A percentile compares a stretch with the other conserved stretches of the same genome.
Conservation (phyloP, 2,329 filamentous ascomycete genomes). For the Exophiala aquamarina region DNA sequence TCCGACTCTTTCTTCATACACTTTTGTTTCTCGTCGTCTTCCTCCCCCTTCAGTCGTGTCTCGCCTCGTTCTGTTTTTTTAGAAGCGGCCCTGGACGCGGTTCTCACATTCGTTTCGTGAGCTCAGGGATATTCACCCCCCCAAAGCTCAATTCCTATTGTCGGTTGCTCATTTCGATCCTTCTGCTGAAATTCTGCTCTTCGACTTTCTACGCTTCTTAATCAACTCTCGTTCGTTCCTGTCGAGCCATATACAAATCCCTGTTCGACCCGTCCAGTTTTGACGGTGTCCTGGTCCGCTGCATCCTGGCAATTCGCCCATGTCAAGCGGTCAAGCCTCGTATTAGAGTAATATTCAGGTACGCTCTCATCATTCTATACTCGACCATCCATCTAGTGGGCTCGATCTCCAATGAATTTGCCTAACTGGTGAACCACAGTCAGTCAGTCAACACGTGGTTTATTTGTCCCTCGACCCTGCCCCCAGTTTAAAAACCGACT, state of each 20-base stretch:
- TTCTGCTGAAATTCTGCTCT: not conserved
- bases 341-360: too few relatives aligned
- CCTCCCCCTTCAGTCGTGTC: slow-evolving; percentile 1
- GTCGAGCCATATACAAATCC: not conserved
- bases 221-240: not conserved
- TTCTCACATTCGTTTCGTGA: slow-evolving; percentile 24
- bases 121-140: slow-evolving; percentile 6
- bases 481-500: not conserved
- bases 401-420: too few relatives aligned
- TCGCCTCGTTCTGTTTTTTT: slow-evolving; percentile 6
- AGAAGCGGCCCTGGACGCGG: slow-evolving; percentile 7
- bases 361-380: too few relatives aligned
- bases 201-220: not conserved
- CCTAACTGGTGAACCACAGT: too few relatives aligned
- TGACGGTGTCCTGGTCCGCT: too few relatives aligned
- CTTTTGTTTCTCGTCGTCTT: slow-evolving; percentile 8
- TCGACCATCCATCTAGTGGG: too few relatives aligned
- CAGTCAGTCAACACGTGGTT: too few relatives aligned
- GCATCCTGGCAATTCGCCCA: too few relatives aligned
- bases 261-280: too few relatives aligned
- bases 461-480: not conserved
- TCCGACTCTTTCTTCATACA: slow-evolving; percentile 4
- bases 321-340: too few relatives aligned
- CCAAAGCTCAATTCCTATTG: not conserved
- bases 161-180: not conserved